These are phyloP conservation scores for Gelatoporia subvermispora DNA, from an alignment of 768 basidiomycete species.

Conservation along the genomic window DNA sequence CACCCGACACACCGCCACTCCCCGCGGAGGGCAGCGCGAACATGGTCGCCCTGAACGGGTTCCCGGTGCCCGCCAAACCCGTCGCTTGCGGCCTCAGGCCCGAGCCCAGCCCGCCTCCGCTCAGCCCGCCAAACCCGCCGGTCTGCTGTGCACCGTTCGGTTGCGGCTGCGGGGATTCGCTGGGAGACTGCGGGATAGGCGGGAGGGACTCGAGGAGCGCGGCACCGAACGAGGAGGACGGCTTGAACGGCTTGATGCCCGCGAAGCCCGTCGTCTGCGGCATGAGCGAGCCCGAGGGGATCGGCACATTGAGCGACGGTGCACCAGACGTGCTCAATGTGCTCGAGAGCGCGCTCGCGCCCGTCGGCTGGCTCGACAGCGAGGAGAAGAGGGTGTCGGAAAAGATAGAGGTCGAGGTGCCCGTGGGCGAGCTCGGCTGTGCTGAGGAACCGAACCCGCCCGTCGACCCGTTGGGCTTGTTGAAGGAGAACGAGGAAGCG, in stretches of 20 bases:
- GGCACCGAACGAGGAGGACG: constrained; percentile 48
- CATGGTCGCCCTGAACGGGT: constrained; percentile 41
- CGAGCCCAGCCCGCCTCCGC: constrained; percentile 19
- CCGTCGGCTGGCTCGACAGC: constrained; percentile 49
- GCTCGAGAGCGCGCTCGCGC: constrained; percentile 30
- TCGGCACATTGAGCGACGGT: constrained; percentile 29
- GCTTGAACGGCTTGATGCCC: constrained; percentile 53
- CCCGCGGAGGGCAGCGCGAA: constrained; percentile 15
- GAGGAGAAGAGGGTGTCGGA: constrained; percentile 46
- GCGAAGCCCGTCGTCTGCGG: constrained; percentile 48
- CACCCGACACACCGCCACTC: constrained; percentile 3
- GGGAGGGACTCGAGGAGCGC: constrained; percentile 50
- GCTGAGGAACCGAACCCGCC: constrained; percentile 7
- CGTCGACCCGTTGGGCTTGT: constrained; percentile 25
- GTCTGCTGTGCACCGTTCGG: constrained; percentile 43
- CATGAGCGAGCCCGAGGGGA: constrained; percentile 26
- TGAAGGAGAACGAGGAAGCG: constrained; percentile 67
- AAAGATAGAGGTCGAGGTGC: constrained; percentile 38
- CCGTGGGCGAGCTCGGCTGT: constrained; percentile 27
- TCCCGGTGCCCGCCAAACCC: constrained; percentile 28
- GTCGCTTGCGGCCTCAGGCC: constrained; percentile 38
- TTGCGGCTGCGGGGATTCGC: constrained; percentile 29
- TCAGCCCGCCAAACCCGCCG: constrained; percentile 29
- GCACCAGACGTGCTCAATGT: constrained; percentile 18
- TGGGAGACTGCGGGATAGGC: constrained; percentile 62